These are phyloP conservation scores for Arthrobotrys iridis DNA, from an alignment of 2,329 filamentous ascomycete species.

Conservation along the genomic window DNA sequence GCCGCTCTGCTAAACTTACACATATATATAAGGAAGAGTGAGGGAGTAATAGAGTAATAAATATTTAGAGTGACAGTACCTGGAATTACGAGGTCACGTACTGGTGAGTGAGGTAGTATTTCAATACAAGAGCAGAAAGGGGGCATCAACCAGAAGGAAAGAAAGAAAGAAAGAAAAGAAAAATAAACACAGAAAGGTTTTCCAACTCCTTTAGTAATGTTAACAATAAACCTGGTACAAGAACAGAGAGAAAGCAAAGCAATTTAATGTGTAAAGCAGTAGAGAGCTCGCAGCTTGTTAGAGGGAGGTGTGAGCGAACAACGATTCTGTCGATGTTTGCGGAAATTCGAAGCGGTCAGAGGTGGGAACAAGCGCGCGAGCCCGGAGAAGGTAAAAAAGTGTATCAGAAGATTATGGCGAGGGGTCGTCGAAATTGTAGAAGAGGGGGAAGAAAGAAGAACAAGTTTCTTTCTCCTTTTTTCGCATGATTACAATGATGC, in stretches of 20 bases:
- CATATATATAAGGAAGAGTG: constrained; percentile 18
- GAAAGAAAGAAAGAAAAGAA: constrained; percentile 35
- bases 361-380: constrained; percentile 19
- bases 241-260: constrained; percentile 23
- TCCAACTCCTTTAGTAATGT: constrained; percentile 54
- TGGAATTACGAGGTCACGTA: constrained; percentile 5
- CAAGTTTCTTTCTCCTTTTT: constrained; percentile 36
- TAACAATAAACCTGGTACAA: constrained; percentile 35
- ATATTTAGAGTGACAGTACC: constrained; percentile 16
- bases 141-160: constrained; percentile 26
- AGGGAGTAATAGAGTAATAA: constrained; percentile 11
- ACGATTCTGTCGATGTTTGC: constrained; percentile 3
- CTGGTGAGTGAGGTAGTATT: constrained; percentile 25
- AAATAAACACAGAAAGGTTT: constrained; percentile 7
- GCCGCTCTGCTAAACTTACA: constrained; percentile 51
- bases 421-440: constrained; percentile 20
- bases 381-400: constrained; percentile 8
- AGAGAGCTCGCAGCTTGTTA: constrained; percentile 14
- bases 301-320: neutral
- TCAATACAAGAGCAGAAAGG: constrained; percentile 25
- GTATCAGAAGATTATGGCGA: constrained; percentile 8
- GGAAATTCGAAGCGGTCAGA: constrained; percentile 29
- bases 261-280: constrained; percentile 17
- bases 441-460: neutral
- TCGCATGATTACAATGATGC: constrained; percentile 53